phyloP scores from a whole-genome alignment of 2,329 filamentous ascomycete genomes.

The Ophiostoma tasmaniense region DNA sequence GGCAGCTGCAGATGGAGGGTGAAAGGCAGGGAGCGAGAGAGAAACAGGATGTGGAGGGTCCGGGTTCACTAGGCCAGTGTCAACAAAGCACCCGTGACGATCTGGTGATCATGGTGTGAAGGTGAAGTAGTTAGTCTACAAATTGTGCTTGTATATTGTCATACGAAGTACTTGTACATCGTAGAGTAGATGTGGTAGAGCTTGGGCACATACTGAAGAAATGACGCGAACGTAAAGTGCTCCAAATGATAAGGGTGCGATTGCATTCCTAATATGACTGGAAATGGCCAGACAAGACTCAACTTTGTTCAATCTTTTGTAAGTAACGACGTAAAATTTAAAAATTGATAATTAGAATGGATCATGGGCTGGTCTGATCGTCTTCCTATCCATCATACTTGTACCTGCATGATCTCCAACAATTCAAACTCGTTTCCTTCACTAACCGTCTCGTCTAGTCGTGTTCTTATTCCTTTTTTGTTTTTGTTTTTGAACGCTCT shows the following conservation, averaged over 20 bases:
- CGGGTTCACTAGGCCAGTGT: neutral
- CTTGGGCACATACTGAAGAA: neutral
- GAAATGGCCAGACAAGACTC: neutral
- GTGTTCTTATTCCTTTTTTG: neutral
- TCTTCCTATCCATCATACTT: neutral
- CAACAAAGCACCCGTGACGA: neutral
- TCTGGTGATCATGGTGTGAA: neutral
- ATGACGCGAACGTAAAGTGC: no score
- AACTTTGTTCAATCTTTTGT: neutral
- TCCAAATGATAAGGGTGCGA: no score
- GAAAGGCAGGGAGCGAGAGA: neutral
- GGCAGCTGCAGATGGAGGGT: neutral
- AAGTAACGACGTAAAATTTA: neutral
- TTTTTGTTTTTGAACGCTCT: neutral
- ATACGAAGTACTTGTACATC: no score
- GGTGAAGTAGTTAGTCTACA: neutral
- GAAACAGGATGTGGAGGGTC: neutral
- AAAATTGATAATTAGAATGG: no score
- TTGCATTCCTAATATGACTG: neutral
- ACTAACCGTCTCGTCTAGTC: neutral
- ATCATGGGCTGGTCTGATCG: neutral
- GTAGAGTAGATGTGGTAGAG: no score
- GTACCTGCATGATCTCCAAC: neutral
- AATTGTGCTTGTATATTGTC: neutral
- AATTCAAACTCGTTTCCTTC: neutral